Evolutionary conservation across 1,284 basidiomycete genomes (phyloP).

Genomic region (Singerocomus rubriflavus): DNA sequence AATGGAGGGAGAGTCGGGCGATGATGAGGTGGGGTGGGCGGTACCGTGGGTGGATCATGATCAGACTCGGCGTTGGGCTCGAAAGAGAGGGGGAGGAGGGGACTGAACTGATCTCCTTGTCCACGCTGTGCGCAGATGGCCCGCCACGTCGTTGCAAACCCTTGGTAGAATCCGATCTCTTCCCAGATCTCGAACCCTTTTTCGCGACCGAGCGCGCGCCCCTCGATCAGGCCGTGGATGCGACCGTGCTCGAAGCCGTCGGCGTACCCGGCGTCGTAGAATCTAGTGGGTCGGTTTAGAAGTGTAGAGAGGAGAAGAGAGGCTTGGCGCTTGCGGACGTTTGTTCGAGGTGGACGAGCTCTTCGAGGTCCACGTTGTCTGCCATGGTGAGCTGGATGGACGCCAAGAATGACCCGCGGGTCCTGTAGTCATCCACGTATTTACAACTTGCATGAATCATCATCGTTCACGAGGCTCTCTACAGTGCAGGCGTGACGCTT

Average conservation of each 20-base stretch:
- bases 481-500: no score
- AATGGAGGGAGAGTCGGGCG: neutral
- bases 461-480: no score
- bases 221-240: conserved; percentile 90
- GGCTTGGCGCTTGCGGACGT: conserved; percentile 41
- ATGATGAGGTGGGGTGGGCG: neutral
- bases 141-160: conserved; percentile 74
- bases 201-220: conserved; percentile 84
- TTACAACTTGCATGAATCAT: no score
- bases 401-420: no score
- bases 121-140: conserved; percentile 42
- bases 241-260: conserved; percentile 83
- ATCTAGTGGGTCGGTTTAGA: conserved; percentile 44
- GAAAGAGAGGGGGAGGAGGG: neutral
- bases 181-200: conserved; percentile 98
- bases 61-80: neutral
- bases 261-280: conserved; percentile 75
- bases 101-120: conserved; percentile 47
- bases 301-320: neutral
- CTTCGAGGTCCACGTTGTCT: conserved; percentile 58
- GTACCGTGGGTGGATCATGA: no score
- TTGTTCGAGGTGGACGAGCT: conserved; percentile 69
- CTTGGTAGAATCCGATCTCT: conserved; percentile 91
- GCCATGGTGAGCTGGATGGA: conserved; percentile 27
- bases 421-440: no score